Percentiles rank a stretch among this genome's conserved stretches.
Conservation (phyloP, 768 basidiomycete genomes). For the Termitomyces sp. region DNA sequence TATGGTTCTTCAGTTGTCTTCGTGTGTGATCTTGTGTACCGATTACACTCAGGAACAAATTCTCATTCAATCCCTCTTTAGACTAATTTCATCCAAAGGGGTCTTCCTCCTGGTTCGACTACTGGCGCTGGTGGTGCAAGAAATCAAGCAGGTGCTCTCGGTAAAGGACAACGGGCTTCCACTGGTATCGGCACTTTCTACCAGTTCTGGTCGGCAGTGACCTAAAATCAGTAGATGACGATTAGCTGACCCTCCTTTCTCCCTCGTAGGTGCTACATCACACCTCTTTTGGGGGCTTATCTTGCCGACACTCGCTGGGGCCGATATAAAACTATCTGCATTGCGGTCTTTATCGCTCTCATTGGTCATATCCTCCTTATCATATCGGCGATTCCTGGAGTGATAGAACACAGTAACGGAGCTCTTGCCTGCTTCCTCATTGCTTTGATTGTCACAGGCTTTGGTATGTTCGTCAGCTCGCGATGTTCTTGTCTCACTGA, state of each 20-base stretch:
- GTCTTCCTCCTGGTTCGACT: slow-evolving; percentile 55
- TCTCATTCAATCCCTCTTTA: slow-evolving; percentile 15
- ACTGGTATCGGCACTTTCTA: slow-evolving; percentile 70
- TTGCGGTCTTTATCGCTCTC: slow-evolving; percentile 53
- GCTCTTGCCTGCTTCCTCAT: slow-evolving; percentile 20
- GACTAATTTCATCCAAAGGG: slow-evolving; percentile 75
- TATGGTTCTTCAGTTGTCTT: slow-evolving; percentile 46
- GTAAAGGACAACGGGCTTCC: slow-evolving; percentile 62
- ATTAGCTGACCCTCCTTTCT: not conserved
- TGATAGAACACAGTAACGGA: slow-evolving; percentile 17
- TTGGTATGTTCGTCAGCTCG: slow-evolving; percentile 20
- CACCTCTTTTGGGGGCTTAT: slow-evolving; percentile 65
- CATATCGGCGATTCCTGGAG: slow-evolving; percentile 54
- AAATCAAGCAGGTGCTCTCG: slow-evolving; percentile 65
- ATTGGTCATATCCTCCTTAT: slow-evolving; percentile 62
- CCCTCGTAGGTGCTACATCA: slow-evolving; percentile 53
- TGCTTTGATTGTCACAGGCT: slow-evolving; percentile 56
- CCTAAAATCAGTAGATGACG: not conserved
- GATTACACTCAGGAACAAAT: not conserved
- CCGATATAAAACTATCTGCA: slow-evolving; percentile 67
- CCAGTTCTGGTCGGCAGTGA: slow-evolving; percentile 50
- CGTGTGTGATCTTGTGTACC: slow-evolving; percentile 21
- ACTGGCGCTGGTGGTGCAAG: slow-evolving; percentile 53
- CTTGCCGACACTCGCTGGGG: slow-evolving; percentile 70
- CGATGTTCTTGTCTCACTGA: not conserved